Conservation (phyloP, 129 eudicot species). For the Erigeron canadensis region DNA sequence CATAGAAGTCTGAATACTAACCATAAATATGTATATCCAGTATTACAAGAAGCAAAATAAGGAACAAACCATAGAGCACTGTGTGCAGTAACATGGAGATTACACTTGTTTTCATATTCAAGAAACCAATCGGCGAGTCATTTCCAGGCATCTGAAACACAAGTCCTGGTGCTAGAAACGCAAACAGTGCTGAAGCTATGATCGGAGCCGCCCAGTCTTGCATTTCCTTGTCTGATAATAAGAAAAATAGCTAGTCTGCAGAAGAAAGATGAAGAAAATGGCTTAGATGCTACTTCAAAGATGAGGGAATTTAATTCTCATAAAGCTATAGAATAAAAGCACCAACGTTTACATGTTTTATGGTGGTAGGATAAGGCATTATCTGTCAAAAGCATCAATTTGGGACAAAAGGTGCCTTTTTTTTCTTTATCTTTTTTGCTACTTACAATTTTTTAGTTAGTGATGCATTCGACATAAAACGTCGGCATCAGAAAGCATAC, state of each 20-base stretch:
- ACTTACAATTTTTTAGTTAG: background rate
- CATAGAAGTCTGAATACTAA: conserved; percentile 27
- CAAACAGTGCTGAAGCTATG: conserved; percentile 85
- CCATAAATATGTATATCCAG: conserved; percentile 80
- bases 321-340: conserved; percentile 36
- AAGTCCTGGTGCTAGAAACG: conserved; percentile 77
- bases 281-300: conserved; percentile 13
- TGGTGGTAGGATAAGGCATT: conserved; percentile 24
- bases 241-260: conserved; percentile 11
- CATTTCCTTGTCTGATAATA: conserved; percentile 35
- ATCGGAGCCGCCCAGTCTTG: conserved; percentile 84
- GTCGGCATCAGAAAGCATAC: background rate
- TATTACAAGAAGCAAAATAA: conserved; percentile 70
- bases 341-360: conserved; percentile 31
- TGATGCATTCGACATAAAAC: background rate
- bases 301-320: conserved; percentile 21
- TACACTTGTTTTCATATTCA: conserved; percentile 90
- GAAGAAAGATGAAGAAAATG: background rate
- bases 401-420: conserved; percentile 34
- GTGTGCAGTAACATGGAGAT: conserved; percentile 70
- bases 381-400: conserved; percentile 36
- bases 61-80: conserved; percentile 79
- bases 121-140: conserved; percentile 60
- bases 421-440: background rate
- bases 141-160: conserved; percentile 85